Evolutionary conservation across 768 basidiomycete species (phyloP).

Genomic region (Trametes cubensis): DNA sequence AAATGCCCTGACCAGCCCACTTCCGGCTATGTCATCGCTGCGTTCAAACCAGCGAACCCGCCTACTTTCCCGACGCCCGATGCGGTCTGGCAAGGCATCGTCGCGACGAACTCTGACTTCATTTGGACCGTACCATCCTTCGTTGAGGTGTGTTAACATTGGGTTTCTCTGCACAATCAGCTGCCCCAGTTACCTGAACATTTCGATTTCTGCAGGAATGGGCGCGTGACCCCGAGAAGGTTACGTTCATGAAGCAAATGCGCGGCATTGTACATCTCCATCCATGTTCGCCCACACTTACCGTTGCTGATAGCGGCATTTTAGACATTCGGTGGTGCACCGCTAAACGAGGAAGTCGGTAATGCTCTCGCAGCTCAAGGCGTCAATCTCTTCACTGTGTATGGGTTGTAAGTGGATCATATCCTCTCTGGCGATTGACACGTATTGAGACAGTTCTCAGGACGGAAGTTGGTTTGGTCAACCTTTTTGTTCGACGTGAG

Average conservation of each 20-base stretch:
- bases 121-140: conserved; percentile 25
- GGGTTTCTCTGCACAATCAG: neutral
- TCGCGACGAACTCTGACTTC: conserved; percentile 11
- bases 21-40: conserved; percentile 25
- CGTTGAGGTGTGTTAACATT: conserved; percentile 16
- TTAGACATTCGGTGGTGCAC: conserved; percentile 21
- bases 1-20: neutral
- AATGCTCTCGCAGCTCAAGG: conserved; percentile 15
- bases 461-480: conserved; percentile 21
- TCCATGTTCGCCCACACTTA: too few species aligned
- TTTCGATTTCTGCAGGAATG: conserved; percentile 16
- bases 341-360: conserved; percentile 15
- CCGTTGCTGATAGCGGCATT: neutral
- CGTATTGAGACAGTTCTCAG: neutral
- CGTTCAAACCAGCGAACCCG: conserved; percentile 31
- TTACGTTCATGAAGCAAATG: conserved; percentile 19
- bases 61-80: conserved; percentile 30
- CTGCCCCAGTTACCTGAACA: neutral
- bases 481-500: conserved; percentile 12
- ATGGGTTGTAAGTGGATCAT: conserved; percentile 9
- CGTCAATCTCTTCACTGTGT: conserved; percentile 9
- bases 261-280: conserved; percentile 2
- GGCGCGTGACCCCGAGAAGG: conserved; percentile 26
- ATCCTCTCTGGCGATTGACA: neutral
- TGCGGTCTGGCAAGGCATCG: conserved; percentile 13